Conservation (phyloP, 805 yeast genomes). For the Saccharomycopsis synnaedendra region DNA sequence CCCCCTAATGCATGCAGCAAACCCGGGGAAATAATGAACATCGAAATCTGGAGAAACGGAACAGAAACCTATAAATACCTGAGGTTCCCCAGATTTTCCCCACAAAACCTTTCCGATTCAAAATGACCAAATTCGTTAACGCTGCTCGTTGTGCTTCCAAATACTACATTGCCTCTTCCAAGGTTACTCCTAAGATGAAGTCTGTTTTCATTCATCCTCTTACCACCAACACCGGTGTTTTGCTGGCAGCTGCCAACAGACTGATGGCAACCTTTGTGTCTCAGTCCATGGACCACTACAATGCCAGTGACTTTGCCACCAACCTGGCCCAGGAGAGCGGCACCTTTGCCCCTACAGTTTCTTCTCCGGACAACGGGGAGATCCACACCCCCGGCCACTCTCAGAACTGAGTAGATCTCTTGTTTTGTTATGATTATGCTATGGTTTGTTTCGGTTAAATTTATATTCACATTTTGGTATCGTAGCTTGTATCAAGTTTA, state of each 20-base stretch:
- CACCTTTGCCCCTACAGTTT: conserved; percentile 9
- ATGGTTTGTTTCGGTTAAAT: too few relatives aligned
- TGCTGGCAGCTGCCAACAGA: not conserved
- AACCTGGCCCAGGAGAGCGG: not conserved
- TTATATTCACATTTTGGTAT: too few relatives aligned
- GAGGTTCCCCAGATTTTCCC: not conserved
- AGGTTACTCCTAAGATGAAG: not conserved
- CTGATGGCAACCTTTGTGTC: conserved; percentile 9
- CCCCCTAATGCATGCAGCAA: too few relatives aligned
- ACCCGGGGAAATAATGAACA: too few relatives aligned
- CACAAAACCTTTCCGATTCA: not conserved
- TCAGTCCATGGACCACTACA: conserved; percentile 2
- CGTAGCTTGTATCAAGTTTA: too few relatives aligned
- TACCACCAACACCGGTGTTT: not conserved
- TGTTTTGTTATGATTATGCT: too few relatives aligned
- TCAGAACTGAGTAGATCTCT: not conserved
- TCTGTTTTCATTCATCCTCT: not conserved
- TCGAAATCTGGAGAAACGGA: not conserved
- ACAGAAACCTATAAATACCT: not conserved
- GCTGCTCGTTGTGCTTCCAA: conserved; percentile 11
- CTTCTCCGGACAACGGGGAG: conserved; percentile 4
- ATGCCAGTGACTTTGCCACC: not conserved
- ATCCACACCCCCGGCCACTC: conserved; percentile 12
- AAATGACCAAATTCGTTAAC: conserved; percentile 13
- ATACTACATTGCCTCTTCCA: conserved; percentile 5